Base-by-base conservation (phyloP, 140 eudicot species). In the Erigeron philadelphicus region DNA sequence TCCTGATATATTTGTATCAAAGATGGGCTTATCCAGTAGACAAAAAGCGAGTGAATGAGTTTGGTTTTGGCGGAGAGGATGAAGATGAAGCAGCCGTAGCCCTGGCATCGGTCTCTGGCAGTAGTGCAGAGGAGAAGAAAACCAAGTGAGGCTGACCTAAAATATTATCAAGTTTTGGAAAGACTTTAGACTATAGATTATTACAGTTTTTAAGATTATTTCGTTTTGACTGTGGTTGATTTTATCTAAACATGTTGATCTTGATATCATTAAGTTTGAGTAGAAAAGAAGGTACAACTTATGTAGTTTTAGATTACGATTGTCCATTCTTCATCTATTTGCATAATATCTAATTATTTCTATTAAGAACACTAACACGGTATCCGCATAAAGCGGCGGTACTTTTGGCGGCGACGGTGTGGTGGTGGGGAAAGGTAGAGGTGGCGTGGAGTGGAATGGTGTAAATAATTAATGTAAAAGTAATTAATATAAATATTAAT, bases 1-100 rank as follows among this genome's bases (percentile, higher is more conserved):
- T 91, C 58, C 71, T 91, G 83, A 91, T 90, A 80, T 83, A 83
- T 64, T 76, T 90, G 45, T 90, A 90, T 72, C 97, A 90, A 83
- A 78, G 97, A 78, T 91, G 96, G 96, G 67, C 76, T 5, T 91
- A 91, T 73, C 97, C 97, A 7, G 97, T 91, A 18, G 97, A 91
- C 82, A 77, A 75, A 78, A 91, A 91, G 83, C 78, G 97, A 23
- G 97, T 91, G 59, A 91, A 91, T 53, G 97, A 91, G 72, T 91
- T 91, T 75, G 97, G 97, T 12, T 91, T 91, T 73, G 96, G 83
- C 35, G 96, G 88, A 54, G 97, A 90, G 77, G 97, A 90, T 60
- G 86, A 61, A 47, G 90, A 82, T 67, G 87, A 75, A 79, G 58
- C 87, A 18, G 17, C 87, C 19, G 62, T n/a, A 41, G 81, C 74